These are phyloP conservation scores for Cercospora sp. DNA, from an alignment of 2,329 filamentous ascomycete species.

Conservation along the genomic window DNA sequence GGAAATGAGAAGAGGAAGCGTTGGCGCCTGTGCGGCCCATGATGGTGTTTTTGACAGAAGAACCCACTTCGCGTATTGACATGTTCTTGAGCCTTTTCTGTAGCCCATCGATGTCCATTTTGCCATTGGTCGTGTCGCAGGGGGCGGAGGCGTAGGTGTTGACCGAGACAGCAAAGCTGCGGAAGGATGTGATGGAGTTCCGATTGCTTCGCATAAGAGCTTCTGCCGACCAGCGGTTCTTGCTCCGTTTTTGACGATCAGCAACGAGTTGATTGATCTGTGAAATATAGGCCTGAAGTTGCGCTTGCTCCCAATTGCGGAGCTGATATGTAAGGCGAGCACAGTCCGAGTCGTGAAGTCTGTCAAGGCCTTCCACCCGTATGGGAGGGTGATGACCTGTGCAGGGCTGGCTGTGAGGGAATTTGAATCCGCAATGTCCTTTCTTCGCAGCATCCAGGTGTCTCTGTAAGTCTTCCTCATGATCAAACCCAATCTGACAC, in stretches of 20 bases:
- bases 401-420: conserved; percentile 27
- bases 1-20: background rate
- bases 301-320: conserved; percentile 33
- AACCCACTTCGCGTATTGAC: conserved; percentile 26
- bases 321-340: conserved; percentile 29
- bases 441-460: conserved; percentile 25
- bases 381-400: conserved; percentile 33
- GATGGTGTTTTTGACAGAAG: conserved; percentile 15
- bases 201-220: conserved; percentile 22
- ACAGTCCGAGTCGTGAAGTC: conserved; percentile 29
- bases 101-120: conserved; percentile 31
- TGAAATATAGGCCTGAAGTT: conserved; percentile 31
- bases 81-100: conserved; percentile 28
- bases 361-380: conserved; percentile 9
- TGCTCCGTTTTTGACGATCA: conserved; percentile 19
- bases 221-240: conserved; percentile 31
- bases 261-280: conserved; percentile 29
- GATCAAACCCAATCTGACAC: conserved; percentile 32
- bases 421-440: conserved; percentile 34
- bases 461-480: conserved; percentile 29
- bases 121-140: conserved; percentile 29
- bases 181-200: conserved; percentile 24
- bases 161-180: conserved; percentile 30
- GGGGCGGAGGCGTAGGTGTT: conserved; percentile 33
- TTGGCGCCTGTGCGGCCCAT: conserved; percentile 2